phyloP scores from a whole-genome alignment of 257 asterid species.

The Przewalskia tangutica region DNA sequence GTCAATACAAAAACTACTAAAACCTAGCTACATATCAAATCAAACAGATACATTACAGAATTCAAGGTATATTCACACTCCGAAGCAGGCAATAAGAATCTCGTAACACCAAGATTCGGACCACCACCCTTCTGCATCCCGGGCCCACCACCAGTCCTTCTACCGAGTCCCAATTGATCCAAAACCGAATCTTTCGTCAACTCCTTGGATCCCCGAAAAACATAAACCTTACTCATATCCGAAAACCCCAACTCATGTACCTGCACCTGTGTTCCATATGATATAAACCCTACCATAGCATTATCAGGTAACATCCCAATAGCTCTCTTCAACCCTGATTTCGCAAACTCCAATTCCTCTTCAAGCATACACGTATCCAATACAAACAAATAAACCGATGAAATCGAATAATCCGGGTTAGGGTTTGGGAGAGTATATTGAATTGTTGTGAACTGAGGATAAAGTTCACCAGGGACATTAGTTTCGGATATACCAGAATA shows the following conservation, averaged over 20 bases:
- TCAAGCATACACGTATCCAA: constrained; percentile 89
- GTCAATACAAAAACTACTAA: constrained; percentile 1
- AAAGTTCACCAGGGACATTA: constrained; percentile 76
- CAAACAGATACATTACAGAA: constrained; percentile 29
- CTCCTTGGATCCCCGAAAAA: constrained; percentile 82
- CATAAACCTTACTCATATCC: constrained; percentile 78
- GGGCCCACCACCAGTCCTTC: constrained; percentile 42
- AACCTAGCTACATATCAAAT: not conserved
- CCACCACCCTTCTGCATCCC: constrained; percentile 20
- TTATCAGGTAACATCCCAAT: constrained; percentile 80
- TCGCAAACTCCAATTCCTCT: constrained; percentile 82
- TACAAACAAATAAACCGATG: constrained; percentile 69
- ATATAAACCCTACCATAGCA: constrained; percentile 92
- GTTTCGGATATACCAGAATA: constrained; percentile 59
- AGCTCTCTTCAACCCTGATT: constrained; percentile 77
- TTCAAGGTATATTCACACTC: constrained; percentile 77
- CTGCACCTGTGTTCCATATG: constrained; percentile 94
- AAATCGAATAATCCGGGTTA: constrained; percentile 10
- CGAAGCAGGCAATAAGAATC: constrained; percentile 81
- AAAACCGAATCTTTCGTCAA: constrained; percentile 74
- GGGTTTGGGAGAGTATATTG: constrained; percentile 34
- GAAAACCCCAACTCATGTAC: constrained; percentile 90
- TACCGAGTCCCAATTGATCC: constrained; percentile 77
- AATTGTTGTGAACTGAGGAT: constrained; percentile 71
- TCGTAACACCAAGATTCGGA: constrained; percentile 46